Evolutionary conservation across 2,329 filamentous ascomycete species (phyloP).

Genomic region (Colletotrichum magnum): DNA sequence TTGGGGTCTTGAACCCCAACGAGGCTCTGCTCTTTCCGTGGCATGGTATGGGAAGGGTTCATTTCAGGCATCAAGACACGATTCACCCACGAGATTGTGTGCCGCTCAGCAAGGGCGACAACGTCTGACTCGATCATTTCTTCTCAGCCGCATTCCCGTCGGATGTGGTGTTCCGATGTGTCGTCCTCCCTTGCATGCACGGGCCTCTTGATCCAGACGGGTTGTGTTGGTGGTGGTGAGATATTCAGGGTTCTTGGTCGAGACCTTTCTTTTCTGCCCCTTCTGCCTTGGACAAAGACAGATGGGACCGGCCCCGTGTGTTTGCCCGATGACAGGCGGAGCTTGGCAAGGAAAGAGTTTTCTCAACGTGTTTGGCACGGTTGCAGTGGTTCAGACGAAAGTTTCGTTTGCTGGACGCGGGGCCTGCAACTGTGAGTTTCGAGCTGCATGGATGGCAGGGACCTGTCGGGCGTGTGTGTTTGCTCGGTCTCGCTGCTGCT

Average conservation of each 20-base stretch:
- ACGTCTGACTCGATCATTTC: not conserved
- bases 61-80: conserved; percentile 12
- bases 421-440: not conserved
- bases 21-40: not conserved
- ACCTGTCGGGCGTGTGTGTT: not conserved
- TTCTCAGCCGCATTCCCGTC: not conserved
- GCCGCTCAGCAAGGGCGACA: no score
- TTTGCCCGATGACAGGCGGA: conserved; percentile 4
- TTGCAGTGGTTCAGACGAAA: conserved; percentile 13
- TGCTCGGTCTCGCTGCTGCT: not conserved
- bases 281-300: not conserved
- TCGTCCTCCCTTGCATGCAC: not conserved
- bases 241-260: not conserved
- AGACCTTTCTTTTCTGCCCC: not conserved
- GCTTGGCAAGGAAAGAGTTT: not conserved
- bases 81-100: conserved; percentile 1
- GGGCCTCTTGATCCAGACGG: not conserved
- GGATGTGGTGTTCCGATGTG: not conserved
- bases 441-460: not conserved
- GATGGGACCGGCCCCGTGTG: not conserved
- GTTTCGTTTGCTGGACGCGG: conserved; percentile 3
- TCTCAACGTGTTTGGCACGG: conserved; percentile 6
- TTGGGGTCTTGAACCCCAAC: conserved; percentile 5
- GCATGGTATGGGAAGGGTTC: not conserved
- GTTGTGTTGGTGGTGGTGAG: not conserved